Percentiles rank a stretch among this genome's conserved stretches.
Conservation (phyloP, 257 asterid species). For the Plantago ovata region DNA sequence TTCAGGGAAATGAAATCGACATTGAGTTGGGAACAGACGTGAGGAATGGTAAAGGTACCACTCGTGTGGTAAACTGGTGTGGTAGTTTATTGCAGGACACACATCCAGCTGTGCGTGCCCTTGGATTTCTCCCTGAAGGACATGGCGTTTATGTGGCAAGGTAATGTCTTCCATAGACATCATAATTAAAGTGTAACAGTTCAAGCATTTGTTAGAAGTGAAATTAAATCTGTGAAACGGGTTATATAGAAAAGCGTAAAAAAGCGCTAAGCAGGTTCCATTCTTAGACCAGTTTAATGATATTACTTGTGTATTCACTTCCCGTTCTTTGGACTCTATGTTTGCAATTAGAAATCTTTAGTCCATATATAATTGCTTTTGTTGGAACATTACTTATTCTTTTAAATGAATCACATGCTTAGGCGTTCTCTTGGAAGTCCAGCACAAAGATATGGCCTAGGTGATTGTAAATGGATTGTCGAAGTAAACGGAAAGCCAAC, state of each 20-base stretch:
- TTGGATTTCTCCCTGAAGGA: slow-evolving; percentile 92
- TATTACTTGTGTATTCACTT: too few relatives aligned
- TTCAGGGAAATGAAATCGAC: slow-evolving; percentile 83
- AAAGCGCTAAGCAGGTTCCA: too few relatives aligned
- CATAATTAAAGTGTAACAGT: background rate
- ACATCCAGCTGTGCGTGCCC: slow-evolving; percentile 92
- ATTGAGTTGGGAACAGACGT: slow-evolving; percentile 82
- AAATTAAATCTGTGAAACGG: too few relatives aligned
- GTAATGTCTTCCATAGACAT: slow-evolving; percentile 30
- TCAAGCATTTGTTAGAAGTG: background rate
- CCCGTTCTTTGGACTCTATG: too few relatives aligned
- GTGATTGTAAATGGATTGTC: slow-evolving; percentile 91
- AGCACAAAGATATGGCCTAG: slow-evolving; percentile 78
- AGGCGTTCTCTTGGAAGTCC: slow-evolving; percentile 99
- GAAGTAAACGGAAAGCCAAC: slow-evolving; percentile 90
- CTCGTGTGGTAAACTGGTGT: slow-evolving; percentile 87
- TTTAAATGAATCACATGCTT: slow-evolving; percentile 18
- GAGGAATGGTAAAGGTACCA: slow-evolving; percentile 89
- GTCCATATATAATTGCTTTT: too few relatives aligned
- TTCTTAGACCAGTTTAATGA: too few relatives aligned
- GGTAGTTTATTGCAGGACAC: slow-evolving; percentile 90
- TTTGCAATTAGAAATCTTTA: too few relatives aligned
- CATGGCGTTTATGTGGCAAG: slow-evolving; percentile 96
- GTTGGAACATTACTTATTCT: slow-evolving; percentile 1
- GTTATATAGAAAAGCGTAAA: too few relatives aligned